Percentiles rank a stretch among this genome's conserved stretches.
These are phyloP conservation scores for Corylus americana DNA, from an alignment of 306 rosid species.

Conservation along the genomic window DNA sequence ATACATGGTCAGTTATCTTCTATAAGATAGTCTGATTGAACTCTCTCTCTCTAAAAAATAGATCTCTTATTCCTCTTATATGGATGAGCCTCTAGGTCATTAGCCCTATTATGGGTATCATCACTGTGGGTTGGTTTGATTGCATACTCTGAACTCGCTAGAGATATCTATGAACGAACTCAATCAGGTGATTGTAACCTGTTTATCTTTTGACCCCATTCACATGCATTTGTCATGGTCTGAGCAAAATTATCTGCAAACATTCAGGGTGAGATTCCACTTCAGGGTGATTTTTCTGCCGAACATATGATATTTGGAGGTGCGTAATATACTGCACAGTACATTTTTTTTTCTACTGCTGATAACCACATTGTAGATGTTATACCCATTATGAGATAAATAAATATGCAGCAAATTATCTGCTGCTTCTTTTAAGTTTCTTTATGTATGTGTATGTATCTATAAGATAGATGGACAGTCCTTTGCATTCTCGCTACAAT, in stretches of 20 bases:
- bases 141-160: not conserved
- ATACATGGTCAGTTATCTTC: not conserved
- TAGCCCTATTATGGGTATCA: not conserved
- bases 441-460: not conserved
- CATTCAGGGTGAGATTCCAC: conserved; percentile 89
- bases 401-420: conserved; percentile 15
- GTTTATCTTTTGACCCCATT: conserved; percentile 1
- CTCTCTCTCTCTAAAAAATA: not conserved
- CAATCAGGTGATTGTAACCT: not conserved
- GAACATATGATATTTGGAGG: conserved; percentile 99
- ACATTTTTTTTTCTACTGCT: conserved; percentile 22
- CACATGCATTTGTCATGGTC: conserved; percentile 12
- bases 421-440: conserved; percentile 4
- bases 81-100: not conserved
- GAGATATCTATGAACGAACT: not conserved
- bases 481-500: conserved; percentile 1
- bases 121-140: not conserved
- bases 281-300: conserved; percentile 97
- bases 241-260: conserved; percentile 29
- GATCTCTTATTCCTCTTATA: not conserved
- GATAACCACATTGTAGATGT: conserved; percentile 8
- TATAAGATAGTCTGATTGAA: not conserved
- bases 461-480: not conserved
- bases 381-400: conserved; percentile 11
- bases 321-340: conserved; percentile 33